Conservation (phyloP, 768 basidiomycete species). For the Agrocybe praecox region DNA sequence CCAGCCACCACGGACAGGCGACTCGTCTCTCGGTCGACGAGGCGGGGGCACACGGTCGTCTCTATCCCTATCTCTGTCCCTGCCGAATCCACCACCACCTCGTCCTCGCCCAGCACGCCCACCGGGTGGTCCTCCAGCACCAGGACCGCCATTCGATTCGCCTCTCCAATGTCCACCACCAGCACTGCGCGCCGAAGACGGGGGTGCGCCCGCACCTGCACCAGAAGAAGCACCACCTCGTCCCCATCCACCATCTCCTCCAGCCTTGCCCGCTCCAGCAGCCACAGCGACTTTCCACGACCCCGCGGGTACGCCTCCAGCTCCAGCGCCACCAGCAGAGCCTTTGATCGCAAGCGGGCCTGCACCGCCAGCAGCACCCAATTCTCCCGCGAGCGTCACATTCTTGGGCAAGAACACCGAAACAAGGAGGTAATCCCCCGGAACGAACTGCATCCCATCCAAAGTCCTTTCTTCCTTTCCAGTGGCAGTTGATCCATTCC, state of each 20-base stretch:
- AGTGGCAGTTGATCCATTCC: conserved; percentile 24
- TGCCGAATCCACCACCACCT: conserved; percentile 34
- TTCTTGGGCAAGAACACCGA: conserved; percentile 78
- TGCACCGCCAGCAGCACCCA: conserved; percentile 6
- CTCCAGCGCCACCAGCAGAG: conserved; percentile 21
- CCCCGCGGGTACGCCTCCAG: no score
- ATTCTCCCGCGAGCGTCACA: conserved; percentile 51
- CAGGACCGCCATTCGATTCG: conserved; percentile 52
- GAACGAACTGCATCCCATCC: conserved; percentile 78
- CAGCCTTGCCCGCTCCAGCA: no score
- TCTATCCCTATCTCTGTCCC: conserved; percentile 22
- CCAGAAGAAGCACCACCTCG: conserved; percentile 18
- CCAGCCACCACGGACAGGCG: conserved; percentile 43
- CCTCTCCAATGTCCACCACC: conserved; percentile 75
- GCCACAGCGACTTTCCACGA: no score
- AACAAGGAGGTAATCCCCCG: conserved; percentile 78
- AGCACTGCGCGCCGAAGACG: conserved; percentile 27
- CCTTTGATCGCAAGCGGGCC: conserved; percentile 45
- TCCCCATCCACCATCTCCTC: no score
- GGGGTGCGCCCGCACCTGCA: conserved; percentile 27
- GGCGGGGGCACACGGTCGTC: conserved; percentile 49
- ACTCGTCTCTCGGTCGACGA: conserved; percentile 35
- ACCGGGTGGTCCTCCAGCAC: conserved; percentile 38
- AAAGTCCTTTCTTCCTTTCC: conserved; percentile 71
- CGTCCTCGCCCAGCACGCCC: conserved; percentile 39